Evolutionary conservation across 495 filamentous ascomycete species (phyloP), one percentile per base, ranked within the genome.

Genomic region (Pseudevernia furfuracea): DNA sequence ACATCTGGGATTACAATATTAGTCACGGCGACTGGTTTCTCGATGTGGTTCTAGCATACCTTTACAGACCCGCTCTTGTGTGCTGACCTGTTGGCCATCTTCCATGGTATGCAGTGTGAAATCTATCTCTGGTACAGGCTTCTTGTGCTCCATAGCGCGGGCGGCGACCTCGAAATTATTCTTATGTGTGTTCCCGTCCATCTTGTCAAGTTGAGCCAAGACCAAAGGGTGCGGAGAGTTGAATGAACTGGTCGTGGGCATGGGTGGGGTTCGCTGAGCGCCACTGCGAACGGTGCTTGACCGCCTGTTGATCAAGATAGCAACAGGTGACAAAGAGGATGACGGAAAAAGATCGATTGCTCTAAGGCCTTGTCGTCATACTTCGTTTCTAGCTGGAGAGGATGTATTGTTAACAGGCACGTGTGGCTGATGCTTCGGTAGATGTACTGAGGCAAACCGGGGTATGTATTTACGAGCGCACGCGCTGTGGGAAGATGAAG

Each of bases 31-130:
- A 59, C 64, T 61, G 30, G 28, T 34, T 25, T 32, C 28, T 8
- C 32, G 2, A 28, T 4, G 53, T 58, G 46, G 58, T 44, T 39
- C 52, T 61, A 32, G 55, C 75, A 52, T 87, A 97, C 94, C 94
- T 89, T 97, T 98, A 78, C 92, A 93, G 64, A 97, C 94, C 69
- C 94, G 84, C 74, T 98, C 94, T 76, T 88, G 76, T 59, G 94
- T 98, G 80, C 87, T 97, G 73, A 98, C 94, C 76, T 96, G 87
- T 34, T 84, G 85, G 69, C 90, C 91, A 83, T 98, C 94, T 77
- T 98, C 94, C 92, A 97, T 96, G 53, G 87, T 91, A 75, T 98
- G 94, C 70, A 98, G 84, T 58, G 91, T 92, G 74, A 97, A 97
- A 77, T 98, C 94, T 73, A 98, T 97, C 81, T 98, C 94, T 39